phyloP scores from a whole-genome alignment of 1,284 basidiomycete genomes.

The Ustilago esculenta region DNA sequence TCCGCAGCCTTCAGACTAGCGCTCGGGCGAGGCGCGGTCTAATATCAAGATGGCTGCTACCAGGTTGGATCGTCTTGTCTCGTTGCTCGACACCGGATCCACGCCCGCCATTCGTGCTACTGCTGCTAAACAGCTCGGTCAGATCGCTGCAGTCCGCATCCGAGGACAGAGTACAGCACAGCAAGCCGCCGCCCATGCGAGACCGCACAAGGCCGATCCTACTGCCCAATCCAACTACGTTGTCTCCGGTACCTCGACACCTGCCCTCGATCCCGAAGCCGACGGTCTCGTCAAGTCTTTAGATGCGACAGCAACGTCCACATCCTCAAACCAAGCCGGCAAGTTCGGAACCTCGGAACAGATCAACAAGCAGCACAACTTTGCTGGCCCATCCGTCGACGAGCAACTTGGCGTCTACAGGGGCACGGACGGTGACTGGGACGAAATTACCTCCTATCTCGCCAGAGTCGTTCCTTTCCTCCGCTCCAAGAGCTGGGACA shows the following conservation, averaged over 20 bases:
- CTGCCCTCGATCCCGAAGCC: slow-evolving; percentile 33
- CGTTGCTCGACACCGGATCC: slow-evolving; percentile 88
- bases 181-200: slow-evolving; percentile 22
- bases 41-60: slow-evolving; percentile 48
- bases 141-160: slow-evolving; percentile 75
- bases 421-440: slow-evolving; percentile 76
- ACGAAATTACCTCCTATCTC: slow-evolving; percentile 69
- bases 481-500: slow-evolving; percentile 86
- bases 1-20: too few species aligned
- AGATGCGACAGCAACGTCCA: slow-evolving; percentile 10
- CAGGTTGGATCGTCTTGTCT: slow-evolving; percentile 85
- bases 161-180: slow-evolving; percentile 60
- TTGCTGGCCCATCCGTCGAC: slow-evolving; percentile 27
- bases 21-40: too few species aligned
- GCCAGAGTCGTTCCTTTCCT: slow-evolving; percentile 83
- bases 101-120: slow-evolving; percentile 84
- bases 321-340: slow-evolving; percentile 8
- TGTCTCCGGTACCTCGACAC: slow-evolving; percentile 36
- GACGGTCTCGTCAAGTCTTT: slow-evolving; percentile 36
- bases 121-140: slow-evolving; percentile 90
- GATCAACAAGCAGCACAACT: slow-evolving; percentile 39
- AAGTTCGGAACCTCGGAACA: slow-evolving; percentile 47
- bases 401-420: slow-evolving; percentile 40
- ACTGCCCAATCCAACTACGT: slow-evolving; percentile 1
- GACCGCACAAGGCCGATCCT: slow-evolving; percentile 18